These are phyloP conservation scores for Davidsoniella australis DNA, from an alignment of 2,329 filamentous ascomycete genomes.

Conservation along the genomic window DNA sequence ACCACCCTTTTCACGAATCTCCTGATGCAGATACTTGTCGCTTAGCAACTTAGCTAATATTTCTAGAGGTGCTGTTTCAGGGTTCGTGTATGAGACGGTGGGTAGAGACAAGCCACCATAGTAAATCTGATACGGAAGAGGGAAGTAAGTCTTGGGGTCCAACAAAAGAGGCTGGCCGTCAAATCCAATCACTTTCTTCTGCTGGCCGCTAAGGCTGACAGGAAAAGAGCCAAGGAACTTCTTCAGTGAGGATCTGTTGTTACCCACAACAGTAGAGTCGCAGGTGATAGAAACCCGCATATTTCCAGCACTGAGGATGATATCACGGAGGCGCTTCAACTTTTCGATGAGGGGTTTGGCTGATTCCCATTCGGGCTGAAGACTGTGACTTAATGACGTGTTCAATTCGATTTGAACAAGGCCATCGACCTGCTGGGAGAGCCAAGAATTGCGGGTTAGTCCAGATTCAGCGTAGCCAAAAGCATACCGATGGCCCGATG, in stretches of 20 bases:
- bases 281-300: constrained; percentile 78
- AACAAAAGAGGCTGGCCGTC: constrained; percentile 7
- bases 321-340: constrained; percentile 66
- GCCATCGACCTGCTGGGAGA: constrained; percentile 76
- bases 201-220: neutral
- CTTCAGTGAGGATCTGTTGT: constrained; percentile 54
- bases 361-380: constrained; percentile 46
- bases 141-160: constrained; percentile 63
- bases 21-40: constrained; percentile 90
- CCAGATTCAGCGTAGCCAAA: constrained; percentile 68
- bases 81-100: constrained; percentile 66
- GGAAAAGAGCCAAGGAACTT: constrained; percentile 32
- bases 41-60: constrained; percentile 84
- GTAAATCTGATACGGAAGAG: constrained; percentile 91
- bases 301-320: constrained; percentile 52
- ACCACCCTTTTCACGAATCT: constrained; percentile 93
- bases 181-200: constrained; percentile 6
- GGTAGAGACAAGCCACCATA: constrained; percentile 72
- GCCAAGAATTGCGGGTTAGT: constrained; percentile 51
- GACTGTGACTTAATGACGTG: constrained; percentile 50
- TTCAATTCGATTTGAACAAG: constrained; percentile 77
- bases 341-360: constrained; percentile 63
- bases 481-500: constrained; percentile 75
- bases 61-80: constrained; percentile 63
- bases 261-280: constrained; percentile 50